Evolutionary conservation across 345 rosid genomes (phyloP), one percentile per base, ranked within the genome.

Genomic region (Abelmoschus esculentus): DNA sequence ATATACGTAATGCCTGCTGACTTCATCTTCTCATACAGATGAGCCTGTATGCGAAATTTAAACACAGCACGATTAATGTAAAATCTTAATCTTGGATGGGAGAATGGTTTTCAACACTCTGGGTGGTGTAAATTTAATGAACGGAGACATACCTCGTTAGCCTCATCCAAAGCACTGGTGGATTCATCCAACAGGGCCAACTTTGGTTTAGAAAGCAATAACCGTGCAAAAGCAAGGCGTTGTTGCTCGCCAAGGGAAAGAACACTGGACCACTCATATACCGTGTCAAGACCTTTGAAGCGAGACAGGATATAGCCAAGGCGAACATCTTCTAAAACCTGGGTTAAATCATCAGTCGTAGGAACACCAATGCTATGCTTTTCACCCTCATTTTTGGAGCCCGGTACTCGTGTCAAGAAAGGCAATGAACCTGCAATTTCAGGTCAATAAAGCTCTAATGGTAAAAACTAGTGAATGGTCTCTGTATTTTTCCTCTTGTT

Each of bases 241-340:
- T 91, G 98, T 83, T 91, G 97, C 84, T 91, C 98, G 2, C 98
- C 98, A 32, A 89, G 91, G 78, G 98, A 93, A 62, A 93, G 95
- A 76, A 93, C 92, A 80, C 97, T 89, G 55, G 97, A 88, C 98
- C 98, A 93, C 81, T 93, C 98, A 13, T 73, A 71, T 38, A 76
- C 67, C 8, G 87, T 76, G 77, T 93, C 98, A 52, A 93, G 81
- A 71, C 91, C 81, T 66, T 77, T 74, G 67, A 88, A 84, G 57
- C 97, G 98, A 63, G 92, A 74, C 44, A 84, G 77, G 59, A 93
- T 76, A 76, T 87, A 82, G 76, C 86, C 90, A 76, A 93, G 88
- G 49, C 85, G 83, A 64, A 89, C 98, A 69, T 81, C 81, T 78
- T 89, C 88, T 64, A 93, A 74, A 69, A 83, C 89, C 73, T 57